A percentile compares a stretch with the other conserved stretches of the same genome.
Conservation (phyloP, 2,329 filamentous ascomycete genomes). For the Pseudogymnoascus verrucosus region DNA sequence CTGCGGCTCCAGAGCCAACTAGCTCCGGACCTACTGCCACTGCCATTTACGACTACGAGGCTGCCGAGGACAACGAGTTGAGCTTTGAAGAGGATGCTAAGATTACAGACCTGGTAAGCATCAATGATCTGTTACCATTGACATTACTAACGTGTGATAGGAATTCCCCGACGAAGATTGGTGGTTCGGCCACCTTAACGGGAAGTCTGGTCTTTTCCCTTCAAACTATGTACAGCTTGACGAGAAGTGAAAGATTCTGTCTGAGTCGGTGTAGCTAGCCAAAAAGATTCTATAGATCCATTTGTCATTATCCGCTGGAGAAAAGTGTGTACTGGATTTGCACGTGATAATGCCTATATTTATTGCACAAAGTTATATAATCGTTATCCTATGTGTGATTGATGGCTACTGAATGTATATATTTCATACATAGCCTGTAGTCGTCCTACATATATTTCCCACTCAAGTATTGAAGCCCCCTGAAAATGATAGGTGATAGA, state of each 20-base stretch:
- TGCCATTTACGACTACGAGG: slow-evolving; percentile 92
- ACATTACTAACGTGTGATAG: slow-evolving; percentile 31
- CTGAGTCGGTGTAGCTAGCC: not conserved
- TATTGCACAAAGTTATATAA: slow-evolving; percentile 2
- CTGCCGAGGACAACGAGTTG: slow-evolving; percentile 81
- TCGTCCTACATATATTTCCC: not conserved
- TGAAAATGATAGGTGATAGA: not conserved
- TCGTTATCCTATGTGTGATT: not conserved
- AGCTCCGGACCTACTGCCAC: slow-evolving; percentile 57
- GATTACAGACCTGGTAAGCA: slow-evolving; percentile 67
- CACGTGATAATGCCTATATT: slow-evolving; percentile 1
- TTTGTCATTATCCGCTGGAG: not conserved
- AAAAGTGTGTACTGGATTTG: not conserved
- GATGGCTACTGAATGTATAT: not conserved
- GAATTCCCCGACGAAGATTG: slow-evolving; percentile 98
- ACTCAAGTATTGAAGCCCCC: not conserved
- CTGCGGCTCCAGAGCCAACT: slow-evolving; percentile 28
- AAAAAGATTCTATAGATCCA: slow-evolving; percentile 4
- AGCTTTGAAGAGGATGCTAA: slow-evolving; percentile 86
- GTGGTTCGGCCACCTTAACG: slow-evolving; percentile 88
- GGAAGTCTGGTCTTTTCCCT: slow-evolving; percentile 75
- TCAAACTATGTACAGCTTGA: slow-evolving; percentile 59
- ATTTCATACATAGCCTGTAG: not conserved
- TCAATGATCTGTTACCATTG: not conserved
- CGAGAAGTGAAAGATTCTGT: slow-evolving; percentile 16